Percentiles rank a stretch among this genome's conserved stretches.
These are phyloP conservation scores for Rozella allomycis DNA, from an alignment of 371 early-diverging fungal species.

Conservation along the genomic window DNA sequence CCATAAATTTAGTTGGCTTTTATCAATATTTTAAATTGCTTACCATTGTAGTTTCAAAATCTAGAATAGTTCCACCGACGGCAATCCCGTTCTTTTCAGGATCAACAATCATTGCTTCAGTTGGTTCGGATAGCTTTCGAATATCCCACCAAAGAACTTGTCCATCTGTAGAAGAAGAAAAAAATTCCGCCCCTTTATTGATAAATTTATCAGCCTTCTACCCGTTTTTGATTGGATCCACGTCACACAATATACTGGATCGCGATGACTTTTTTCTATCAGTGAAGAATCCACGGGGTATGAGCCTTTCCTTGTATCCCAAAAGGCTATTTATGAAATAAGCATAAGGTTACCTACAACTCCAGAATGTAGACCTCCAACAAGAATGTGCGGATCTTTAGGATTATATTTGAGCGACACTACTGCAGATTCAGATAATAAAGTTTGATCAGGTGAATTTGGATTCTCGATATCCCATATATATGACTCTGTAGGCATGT, in stretches of 20 bases:
- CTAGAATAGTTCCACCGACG: slow-evolving; percentile 28
- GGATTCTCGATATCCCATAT: slow-evolving; percentile 37
- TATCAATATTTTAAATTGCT: background rate
- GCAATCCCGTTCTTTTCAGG: slow-evolving; percentile 30
- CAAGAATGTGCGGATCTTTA: slow-evolving; percentile 31
- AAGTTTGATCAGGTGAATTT: slow-evolving; percentile 22
- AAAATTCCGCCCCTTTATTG: slow-evolving; percentile 21
- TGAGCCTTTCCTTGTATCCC: slow-evolving; percentile 31
- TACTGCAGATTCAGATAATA: slow-evolving; percentile 19
- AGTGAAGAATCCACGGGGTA: slow-evolving; percentile 23
- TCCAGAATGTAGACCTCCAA: slow-evolving; percentile 32
- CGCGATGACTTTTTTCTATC: slow-evolving; percentile 24
- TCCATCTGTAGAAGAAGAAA: slow-evolving; percentile 29
- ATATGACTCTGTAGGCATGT: slow-evolving; percentile 23
- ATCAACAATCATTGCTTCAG: slow-evolving; percentile 22
- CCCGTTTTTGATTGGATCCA: slow-evolving; percentile 37
- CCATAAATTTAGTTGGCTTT: slow-evolving; percentile 39
- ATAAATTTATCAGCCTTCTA: background rate
- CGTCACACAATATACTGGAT: slow-evolving; percentile 22
- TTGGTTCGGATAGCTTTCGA: slow-evolving; percentile 30
- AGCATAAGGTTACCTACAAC: slow-evolving; percentile 11
- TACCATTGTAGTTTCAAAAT: slow-evolving; percentile 35
- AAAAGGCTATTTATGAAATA: slow-evolving; percentile 12
- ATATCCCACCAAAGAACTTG: slow-evolving; percentile 36
- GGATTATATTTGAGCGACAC: slow-evolving; percentile 32